These are phyloP conservation scores for Asterophora lycoperdoides DNA, from an alignment of 768 basidiomycete genomes.

Conservation along the genomic window DNA sequence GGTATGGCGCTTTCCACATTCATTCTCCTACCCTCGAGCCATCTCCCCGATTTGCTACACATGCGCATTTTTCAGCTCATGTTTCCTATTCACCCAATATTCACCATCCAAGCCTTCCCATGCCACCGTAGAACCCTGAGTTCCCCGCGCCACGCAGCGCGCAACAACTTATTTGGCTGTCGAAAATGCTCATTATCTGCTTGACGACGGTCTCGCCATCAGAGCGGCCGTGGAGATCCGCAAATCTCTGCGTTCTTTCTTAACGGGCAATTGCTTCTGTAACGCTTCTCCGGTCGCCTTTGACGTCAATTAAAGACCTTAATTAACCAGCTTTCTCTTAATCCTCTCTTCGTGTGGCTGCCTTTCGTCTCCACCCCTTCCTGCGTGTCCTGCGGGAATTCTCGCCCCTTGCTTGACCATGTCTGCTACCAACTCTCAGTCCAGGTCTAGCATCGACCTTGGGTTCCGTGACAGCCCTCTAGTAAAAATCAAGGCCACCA, in stretches of 20 bases:
- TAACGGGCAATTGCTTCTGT: constrained; percentile 24
- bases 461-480: constrained; percentile 21
- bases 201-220: constrained; percentile 35
- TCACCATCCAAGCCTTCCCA: not conserved
- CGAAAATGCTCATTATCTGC: constrained; percentile 29
- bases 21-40: not conserved
- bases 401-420: constrained; percentile 27
- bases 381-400: constrained; percentile 34
- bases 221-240: constrained; percentile 40
- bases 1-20: constrained; percentile 11
- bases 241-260: constrained; percentile 32
- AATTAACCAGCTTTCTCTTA: constrained; percentile 30
- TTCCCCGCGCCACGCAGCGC: not conserved
- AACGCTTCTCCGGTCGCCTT: constrained; percentile 30
- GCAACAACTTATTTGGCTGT: constrained; percentile 14
- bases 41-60: not conserved
- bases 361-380: constrained; percentile 27
- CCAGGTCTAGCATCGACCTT: constrained; percentile 25
- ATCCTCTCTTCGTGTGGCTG: constrained; percentile 24
- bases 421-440: constrained; percentile 20
- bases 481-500: constrained; percentile 13
- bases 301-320: constrained; percentile 46
- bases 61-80: not conserved
- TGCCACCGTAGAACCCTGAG: not conserved
- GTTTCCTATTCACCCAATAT: not conserved